phyloP scores from a whole-genome alignment of 148 eudicot genomes.

The Linanthus parryae region DNA sequence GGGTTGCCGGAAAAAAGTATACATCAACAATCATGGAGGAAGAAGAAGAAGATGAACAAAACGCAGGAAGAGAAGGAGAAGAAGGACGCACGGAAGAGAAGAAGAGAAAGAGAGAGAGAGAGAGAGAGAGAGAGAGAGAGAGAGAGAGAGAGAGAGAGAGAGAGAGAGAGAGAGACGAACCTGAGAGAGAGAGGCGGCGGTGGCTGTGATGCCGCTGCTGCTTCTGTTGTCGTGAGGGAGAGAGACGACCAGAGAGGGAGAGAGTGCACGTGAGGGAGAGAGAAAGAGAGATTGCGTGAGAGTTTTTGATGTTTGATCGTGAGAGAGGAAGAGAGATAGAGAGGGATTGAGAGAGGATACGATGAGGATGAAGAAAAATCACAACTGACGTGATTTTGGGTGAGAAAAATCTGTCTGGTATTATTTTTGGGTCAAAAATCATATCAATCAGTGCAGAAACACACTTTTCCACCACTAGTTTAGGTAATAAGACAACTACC shows the following conservation, averaged over 20 bases:
- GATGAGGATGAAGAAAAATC: no score
- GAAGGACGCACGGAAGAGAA: background rate
- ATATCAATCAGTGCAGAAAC: no score
- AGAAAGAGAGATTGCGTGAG: background rate
- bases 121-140: no score
- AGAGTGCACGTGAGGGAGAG: background rate
- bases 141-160: background rate
- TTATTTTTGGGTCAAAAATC: no score
- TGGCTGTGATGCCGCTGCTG: no score
- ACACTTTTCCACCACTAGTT: no score
- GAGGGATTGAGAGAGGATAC: background rate
- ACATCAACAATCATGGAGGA: no score
- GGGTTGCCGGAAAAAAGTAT: no score
- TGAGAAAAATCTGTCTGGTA: no score
- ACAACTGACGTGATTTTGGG: no score
- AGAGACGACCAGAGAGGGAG: background rate
- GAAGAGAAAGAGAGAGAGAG: background rate
- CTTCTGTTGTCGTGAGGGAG: no score
- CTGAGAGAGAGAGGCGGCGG: background rate
- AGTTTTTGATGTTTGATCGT: background rate
- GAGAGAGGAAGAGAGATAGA: background rate
- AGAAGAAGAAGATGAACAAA: background rate
- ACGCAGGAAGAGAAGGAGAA: background rate
- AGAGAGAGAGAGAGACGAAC: background rate
- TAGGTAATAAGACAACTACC: no score